Evolutionary conservation across 768 basidiomycete species (phyloP).

Genomic region (Lepiota brunneoincarnata): DNA sequence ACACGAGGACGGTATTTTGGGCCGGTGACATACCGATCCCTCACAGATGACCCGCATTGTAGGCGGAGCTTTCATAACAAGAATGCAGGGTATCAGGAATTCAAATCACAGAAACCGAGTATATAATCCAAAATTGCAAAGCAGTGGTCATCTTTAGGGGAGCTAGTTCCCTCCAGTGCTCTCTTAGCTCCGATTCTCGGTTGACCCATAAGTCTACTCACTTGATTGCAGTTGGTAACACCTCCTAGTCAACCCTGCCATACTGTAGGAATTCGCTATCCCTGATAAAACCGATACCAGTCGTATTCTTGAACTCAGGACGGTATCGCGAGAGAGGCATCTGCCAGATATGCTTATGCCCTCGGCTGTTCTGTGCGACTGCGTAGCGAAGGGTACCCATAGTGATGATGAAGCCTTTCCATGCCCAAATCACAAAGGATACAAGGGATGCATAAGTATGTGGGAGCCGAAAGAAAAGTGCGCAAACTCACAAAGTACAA

Average conservation of each 20-base stretch:
- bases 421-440: too few relatives aligned
- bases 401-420: constrained; percentile 40
- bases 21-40: too few relatives aligned
- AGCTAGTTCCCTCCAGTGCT: too few relatives aligned
- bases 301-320: constrained; percentile 22
- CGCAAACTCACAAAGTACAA: constrained; percentile 42
- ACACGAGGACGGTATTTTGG: too few relatives aligned
- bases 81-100: too few relatives aligned
- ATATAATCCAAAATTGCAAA: too few relatives aligned
- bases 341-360: constrained; percentile 50
- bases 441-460: not conserved
- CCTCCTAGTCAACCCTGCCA: constrained; percentile 23
- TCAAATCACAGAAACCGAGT: too few relatives aligned
- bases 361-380: constrained; percentile 38
- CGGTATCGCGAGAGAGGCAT: constrained; percentile 49
- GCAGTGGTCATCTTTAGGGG: too few relatives aligned
- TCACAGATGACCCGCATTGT: too few relatives aligned
- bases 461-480: not conserved
- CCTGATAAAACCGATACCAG: constrained; percentile 12
- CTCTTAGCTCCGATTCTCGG: too few relatives aligned
- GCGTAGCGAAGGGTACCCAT: constrained; percentile 42
- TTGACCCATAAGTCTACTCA: not conserved
- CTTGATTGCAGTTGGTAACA: not conserved
- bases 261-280: constrained; percentile 38
- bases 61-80: too few relatives aligned